Evolutionary conservation across 768 basidiomycete genomes (phyloP).

Genomic region (Podaxis sp.): DNA sequence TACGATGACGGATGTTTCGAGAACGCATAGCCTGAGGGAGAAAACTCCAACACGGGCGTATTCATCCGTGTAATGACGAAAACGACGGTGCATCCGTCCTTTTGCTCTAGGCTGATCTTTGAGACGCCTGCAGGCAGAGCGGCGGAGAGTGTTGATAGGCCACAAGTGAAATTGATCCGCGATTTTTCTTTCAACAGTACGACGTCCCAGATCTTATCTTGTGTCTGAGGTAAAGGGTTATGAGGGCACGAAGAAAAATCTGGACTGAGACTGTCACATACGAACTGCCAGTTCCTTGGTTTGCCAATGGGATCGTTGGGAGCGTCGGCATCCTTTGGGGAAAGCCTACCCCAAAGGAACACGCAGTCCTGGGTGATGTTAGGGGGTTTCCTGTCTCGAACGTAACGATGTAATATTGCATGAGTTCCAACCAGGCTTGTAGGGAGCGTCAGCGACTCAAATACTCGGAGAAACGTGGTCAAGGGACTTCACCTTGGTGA

Average conservation of each 20-base stretch:
- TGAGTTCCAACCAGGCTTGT: too few relatives aligned
- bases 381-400: too few relatives aligned
- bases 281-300: constrained; percentile 46
- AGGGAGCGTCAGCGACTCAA: too few relatives aligned
- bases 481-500: too few relatives aligned
- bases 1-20: constrained; percentile 41
- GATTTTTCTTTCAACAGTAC: too few relatives aligned
- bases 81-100: constrained; percentile 19
- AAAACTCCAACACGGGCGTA: constrained; percentile 31
- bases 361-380: background rate
- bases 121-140: constrained; percentile 42
- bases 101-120: constrained; percentile 45
- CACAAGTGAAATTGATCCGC: too few relatives aligned
- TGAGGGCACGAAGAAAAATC: too few relatives aligned
- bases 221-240: too few relatives aligned
- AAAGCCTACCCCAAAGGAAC: constrained; percentile 18
- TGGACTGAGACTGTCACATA: constrained; percentile 25
- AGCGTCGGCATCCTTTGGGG: constrained; percentile 35
- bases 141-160: constrained; percentile 18
- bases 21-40: constrained; percentile 44
- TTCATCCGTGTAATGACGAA: constrained; percentile 31
- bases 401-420: too few relatives aligned
- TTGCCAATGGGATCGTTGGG: constrained; percentile 39
- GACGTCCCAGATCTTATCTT: too few relatives aligned
- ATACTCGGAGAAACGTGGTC: too few relatives aligned